These are phyloP conservation scores for Fusarium sp. DNA, from an alignment of 2,329 filamentous ascomycete genomes.

Conservation along the genomic window DNA sequence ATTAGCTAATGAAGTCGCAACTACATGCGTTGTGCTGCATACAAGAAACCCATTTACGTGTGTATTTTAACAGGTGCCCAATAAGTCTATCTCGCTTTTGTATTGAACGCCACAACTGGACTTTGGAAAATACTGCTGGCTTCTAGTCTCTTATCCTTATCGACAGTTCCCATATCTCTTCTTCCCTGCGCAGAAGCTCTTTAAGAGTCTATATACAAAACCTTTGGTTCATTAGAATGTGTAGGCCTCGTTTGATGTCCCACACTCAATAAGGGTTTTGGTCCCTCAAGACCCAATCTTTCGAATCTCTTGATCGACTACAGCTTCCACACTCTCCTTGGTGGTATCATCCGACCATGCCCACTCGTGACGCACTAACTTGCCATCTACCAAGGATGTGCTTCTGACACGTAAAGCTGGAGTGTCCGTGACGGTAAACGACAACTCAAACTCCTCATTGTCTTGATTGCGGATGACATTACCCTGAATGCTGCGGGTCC, in stretches of 20 bases:
- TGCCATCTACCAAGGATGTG: slow-evolving; percentile 29
- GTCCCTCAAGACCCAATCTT: slow-evolving; percentile 33
- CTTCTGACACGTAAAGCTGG: slow-evolving; percentile 41
- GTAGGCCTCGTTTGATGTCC: too few species aligned
- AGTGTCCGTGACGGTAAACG: slow-evolving; percentile 46
- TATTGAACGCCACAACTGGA: neutral
- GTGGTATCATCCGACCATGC: slow-evolving; percentile 43
- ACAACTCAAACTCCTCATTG: slow-evolving; percentile 47
- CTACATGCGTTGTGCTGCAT: neutral
- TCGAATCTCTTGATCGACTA: slow-evolving; percentile 37
- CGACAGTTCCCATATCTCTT: neutral
- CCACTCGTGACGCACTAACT: slow-evolving; percentile 43
- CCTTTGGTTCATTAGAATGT: neutral
- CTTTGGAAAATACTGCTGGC: neutral
- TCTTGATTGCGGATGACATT: slow-evolving; percentile 48
- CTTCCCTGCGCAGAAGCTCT: neutral
- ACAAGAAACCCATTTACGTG: neutral
- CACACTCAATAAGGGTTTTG: neutral
- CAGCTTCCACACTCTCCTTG: slow-evolving; percentile 35
- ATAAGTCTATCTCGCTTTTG: neutral
- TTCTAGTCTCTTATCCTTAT: neutral
- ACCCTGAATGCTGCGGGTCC: slow-evolving; percentile 49
- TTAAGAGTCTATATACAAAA: neutral
- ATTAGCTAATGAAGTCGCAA: neutral
- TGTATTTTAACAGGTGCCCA: neutral